Percentiles rank a stretch among this genome's conserved stretches.
Conservation (phyloP, 495 filamentous ascomycete genomes). For the Choiromyces venosus region DNA sequence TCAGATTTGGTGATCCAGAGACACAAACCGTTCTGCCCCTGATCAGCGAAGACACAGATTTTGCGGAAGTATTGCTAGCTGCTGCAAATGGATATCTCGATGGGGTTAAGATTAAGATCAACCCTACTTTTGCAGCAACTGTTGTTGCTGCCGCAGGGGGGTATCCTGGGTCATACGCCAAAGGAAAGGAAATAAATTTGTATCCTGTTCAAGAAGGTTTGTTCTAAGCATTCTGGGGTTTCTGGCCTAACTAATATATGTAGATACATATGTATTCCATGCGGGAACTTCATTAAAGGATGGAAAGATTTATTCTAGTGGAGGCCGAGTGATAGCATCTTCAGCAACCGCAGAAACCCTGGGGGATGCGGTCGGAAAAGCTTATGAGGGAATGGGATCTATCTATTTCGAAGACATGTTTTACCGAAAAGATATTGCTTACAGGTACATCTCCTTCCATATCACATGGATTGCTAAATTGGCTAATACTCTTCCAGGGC, state of each 20-base stretch:
- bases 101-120: conserved; percentile 61
- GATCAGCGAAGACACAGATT: conserved; percentile 70
- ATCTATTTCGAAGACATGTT: conserved; percentile 89
- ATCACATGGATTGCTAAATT: conserved; percentile 3
- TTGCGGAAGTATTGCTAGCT: conserved; percentile 85
- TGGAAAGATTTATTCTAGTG: conserved; percentile 64
- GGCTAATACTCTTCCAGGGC: conserved; percentile 25
- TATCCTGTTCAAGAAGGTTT: conserved; percentile 48
- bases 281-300: conserved; percentile 71
- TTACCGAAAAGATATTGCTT: conserved; percentile 87
- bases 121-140: conserved; percentile 68
- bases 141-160: conserved; percentile 90
- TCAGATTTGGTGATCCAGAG: conserved; percentile 93
- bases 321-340: conserved; percentile 86
- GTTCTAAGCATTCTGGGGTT: conserved; percentile 28
- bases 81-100: conserved; percentile 72
- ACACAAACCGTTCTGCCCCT: conserved; percentile 87
- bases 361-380: conserved; percentile 72
- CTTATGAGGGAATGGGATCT: conserved; percentile 69
- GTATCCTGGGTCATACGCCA: conserved; percentile 86
- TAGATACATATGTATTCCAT: conserved; percentile 75
- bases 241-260: conserved; percentile 23
- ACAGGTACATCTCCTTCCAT: conserved; percentile 51
- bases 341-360: conserved; percentile 70
- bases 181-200: conserved; percentile 69